Evolutionary conservation across 169 alveolate genomes (phyloP), one percentile per base, ranked within the genome.

Genomic region (Plasmodium blacklocki): DNA sequence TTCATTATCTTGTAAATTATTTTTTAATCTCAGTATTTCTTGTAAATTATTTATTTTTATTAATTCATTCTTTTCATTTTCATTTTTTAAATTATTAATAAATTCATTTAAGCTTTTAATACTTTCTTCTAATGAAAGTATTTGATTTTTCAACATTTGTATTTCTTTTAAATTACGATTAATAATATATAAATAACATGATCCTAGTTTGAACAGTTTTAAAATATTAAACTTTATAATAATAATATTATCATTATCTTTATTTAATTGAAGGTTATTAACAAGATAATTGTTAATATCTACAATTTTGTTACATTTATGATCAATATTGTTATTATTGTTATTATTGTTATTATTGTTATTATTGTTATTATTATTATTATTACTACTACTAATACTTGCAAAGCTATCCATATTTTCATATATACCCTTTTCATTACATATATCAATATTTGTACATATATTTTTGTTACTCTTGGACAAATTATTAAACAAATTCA

Each of bases 131-230:
- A 83, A 52, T 0, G 68, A 68, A 11, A 19, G 15, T 0, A 83
- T 63, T 56, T 70, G 64, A 15, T 83, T 71, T 29, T 70, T 83
- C 6, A 83, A 29, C 12, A 56, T 29, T 18, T 83, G 50, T 11
- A 83, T 83, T 56, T 83, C 91, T 58, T 83, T 83, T 50, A 83
- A 9, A 23, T 83, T 83, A 9, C 91, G n/a, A 15, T 83, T 83
- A 6, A 83, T 83, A 19, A 83, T 70, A 56, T 83, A 83, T 18
- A 83, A 52, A 49, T 83, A 83, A 21, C 91, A 68, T 1, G 91
- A 67, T 0, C 91, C 85, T 11, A 83, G 23, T 21, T 83, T 83
- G 19, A 83, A 83, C 2, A 83, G 54, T 32, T 83, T 83, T 21
- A 83, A 19, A 9, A 83, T 70, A 14, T 83, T 83, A 18, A 73